A percentile compares a stretch with the other conserved stretches of the same genome.
Evolutionary conservation across 345 rosid genomes (phyloP).

Genomic region (Eutrema heterophyllum): DNA sequence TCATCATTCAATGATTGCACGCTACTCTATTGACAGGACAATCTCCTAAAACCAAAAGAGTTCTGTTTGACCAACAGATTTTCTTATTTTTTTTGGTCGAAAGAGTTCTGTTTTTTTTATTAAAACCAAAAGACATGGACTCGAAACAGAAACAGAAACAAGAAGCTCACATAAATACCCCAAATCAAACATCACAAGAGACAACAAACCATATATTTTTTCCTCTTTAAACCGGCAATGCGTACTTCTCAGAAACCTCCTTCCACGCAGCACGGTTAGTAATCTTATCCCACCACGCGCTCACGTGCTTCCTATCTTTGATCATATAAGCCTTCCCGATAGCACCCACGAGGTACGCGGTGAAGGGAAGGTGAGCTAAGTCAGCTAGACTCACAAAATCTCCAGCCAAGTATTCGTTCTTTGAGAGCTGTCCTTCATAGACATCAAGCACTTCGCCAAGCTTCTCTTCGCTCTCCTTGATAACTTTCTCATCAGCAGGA

Average conservation of each 20-base stretch:
- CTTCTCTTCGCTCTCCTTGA: constrained; percentile 58
- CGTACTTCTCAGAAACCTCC: constrained; percentile 37
- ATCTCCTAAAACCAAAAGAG: no score
- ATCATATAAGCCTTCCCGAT: constrained; percentile 47
- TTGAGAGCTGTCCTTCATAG: constrained; percentile 55
- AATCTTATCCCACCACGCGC: constrained; percentile 67
- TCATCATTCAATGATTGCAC: not conserved
- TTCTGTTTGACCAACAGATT: no score
- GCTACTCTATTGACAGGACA: not conserved
- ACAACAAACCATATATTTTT: not conserved
- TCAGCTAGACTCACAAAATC: constrained; percentile 68
- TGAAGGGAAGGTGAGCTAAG: constrained; percentile 53
- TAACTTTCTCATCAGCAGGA: constrained; percentile 36
- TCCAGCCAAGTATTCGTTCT: constrained; percentile 55
- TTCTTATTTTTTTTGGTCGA: no score
- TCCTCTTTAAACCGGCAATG: not conserved
- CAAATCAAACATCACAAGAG: not conserved
- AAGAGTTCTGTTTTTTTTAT: not conserved
- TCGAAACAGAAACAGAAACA: not conserved
- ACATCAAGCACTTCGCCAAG: constrained; percentile 50
- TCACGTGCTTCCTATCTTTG: constrained; percentile 47
- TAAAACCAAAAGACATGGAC: not conserved
- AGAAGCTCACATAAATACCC: not conserved
- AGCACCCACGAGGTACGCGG: constrained; percentile 45
- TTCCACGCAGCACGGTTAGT: constrained; percentile 58